A percentile compares a stretch with the other conserved stretches of the same genome.
These are phyloP conservation scores for Vaccinium corymbosum DNA, from an alignment of 148 eudicot species.

Conservation along the genomic window DNA sequence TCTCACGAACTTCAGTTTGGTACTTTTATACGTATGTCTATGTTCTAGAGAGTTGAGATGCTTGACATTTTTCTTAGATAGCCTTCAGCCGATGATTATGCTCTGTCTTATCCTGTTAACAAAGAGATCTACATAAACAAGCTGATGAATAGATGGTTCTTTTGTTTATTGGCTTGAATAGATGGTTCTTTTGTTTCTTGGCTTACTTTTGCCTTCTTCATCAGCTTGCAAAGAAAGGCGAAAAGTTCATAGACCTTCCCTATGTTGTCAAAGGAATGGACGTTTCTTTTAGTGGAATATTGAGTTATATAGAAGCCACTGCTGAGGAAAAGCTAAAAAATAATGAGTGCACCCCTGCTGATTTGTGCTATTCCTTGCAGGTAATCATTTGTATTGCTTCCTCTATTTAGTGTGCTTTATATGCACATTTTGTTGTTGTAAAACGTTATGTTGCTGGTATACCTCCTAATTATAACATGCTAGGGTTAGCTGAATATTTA, in stretches of 20 bases:
- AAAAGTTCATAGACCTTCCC: conserved; percentile 84
- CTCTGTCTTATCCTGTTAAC: neutral
- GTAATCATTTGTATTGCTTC: conserved; percentile 32
- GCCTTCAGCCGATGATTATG: conserved; percentile 1
- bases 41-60: neutral
- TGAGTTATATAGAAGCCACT: conserved; percentile 81
- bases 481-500: neutral
- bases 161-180: neutral
- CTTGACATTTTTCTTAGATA: neutral
- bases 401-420: neutral
- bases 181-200: neutral
- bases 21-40: neutral
- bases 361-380: conserved; percentile 92
- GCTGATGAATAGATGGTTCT: neutral
- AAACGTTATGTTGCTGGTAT: neutral
- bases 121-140: neutral
- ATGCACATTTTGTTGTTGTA: neutral
- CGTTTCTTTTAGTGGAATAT: conserved; percentile 90
- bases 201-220: conserved; percentile 1
- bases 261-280: conserved; percentile 98
- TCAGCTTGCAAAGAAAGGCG: conserved; percentile 97
- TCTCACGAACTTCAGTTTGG: neutral
- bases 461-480: neutral
- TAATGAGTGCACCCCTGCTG: conserved; percentile 92
- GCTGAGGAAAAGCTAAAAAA: conserved; percentile 83